Conservation (phyloP, 306 rosid species). For the Heteromeles arbutifolia region DNA sequence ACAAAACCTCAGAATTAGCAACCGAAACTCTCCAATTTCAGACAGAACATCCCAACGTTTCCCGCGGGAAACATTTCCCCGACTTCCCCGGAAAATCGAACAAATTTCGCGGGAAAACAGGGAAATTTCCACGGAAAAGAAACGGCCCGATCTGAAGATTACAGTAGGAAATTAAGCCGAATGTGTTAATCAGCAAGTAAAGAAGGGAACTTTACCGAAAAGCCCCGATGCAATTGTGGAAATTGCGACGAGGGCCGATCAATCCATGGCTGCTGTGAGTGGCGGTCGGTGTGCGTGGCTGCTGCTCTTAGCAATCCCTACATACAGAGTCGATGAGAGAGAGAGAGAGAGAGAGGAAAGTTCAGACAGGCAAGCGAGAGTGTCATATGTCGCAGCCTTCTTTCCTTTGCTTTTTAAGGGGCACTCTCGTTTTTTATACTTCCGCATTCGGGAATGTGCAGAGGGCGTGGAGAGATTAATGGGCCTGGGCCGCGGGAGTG, state of each 20-base stretch:
- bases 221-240: not conserved
- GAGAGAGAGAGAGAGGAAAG: slow-evolving; percentile 18
- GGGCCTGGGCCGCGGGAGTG: slow-evolving; percentile 15
- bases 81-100: not conserved
- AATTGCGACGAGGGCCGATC: slow-evolving; percentile 12
- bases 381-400: slow-evolving; percentile 17
- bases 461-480: not conserved
- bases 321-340: slow-evolving; percentile 3
- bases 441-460: not conserved
- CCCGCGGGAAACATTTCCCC: not conserved
- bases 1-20: not conserved
- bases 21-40: not conserved
- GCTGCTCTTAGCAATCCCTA: slow-evolving; percentile 26
- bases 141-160: slow-evolving; percentile 27
- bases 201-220: slow-evolving; percentile 17
- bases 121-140: not conserved
- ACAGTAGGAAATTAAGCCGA: not conserved
- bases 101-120: not conserved
- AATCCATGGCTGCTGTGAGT: slow-evolving; percentile 15
- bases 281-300: slow-evolving; percentile 14
- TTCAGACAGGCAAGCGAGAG: slow-evolving; percentile 14
- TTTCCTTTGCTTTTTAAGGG: slow-evolving; percentile 8
- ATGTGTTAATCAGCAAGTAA: not conserved
- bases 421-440: slow-evolving; percentile 14
- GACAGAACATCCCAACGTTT: not conserved